Percentiles rank a stretch among this genome's conserved stretches.
Conservation (phyloP, 257 asterid species). For the Plectranthus barbatus region DNA sequence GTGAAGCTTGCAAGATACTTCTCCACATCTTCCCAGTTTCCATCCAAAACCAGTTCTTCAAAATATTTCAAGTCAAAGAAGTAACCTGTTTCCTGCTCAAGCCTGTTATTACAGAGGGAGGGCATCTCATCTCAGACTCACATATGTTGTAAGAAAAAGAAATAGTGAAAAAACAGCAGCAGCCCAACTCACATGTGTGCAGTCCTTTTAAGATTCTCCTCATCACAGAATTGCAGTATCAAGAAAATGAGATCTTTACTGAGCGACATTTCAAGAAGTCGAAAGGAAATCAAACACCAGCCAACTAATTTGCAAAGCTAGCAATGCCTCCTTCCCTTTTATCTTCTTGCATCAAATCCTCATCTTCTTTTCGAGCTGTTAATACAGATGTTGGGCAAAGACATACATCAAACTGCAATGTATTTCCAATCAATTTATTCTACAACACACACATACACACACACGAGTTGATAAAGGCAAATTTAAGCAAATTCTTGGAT, state of each 20-base stretch:
- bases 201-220: conserved; percentile 55
- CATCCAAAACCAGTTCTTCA: conserved; percentile 41
- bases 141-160: not conserved
- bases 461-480: not conserved
- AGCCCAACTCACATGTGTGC: conserved; percentile 50
- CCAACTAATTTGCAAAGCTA: not conserved
- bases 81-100: conserved; percentile 62
- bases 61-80: conserved; percentile 57
- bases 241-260: conserved; percentile 53
- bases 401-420: not conserved
- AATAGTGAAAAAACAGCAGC: not conserved
- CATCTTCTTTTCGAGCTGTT: too few species aligned
- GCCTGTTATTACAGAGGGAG: conserved; percentile 34
- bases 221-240: conserved; percentile 63
- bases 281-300: not conserved
- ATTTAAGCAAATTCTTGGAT: not conserved
- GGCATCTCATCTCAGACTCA: too few species aligned
- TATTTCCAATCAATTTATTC: not conserved
- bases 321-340: too few species aligned
- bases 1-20: conserved; percentile 52
- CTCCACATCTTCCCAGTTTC: conserved; percentile 57
- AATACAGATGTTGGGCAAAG: not conserved
- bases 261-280: conserved; percentile 27
- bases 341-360: too few species aligned
- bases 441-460: not conserved